A percentile compares a stretch with the other conserved stretches of the same genome.
phyloP scores from a whole-genome alignment of 768 basidiomycete genomes.

The Mycena capillaripes region DNA sequence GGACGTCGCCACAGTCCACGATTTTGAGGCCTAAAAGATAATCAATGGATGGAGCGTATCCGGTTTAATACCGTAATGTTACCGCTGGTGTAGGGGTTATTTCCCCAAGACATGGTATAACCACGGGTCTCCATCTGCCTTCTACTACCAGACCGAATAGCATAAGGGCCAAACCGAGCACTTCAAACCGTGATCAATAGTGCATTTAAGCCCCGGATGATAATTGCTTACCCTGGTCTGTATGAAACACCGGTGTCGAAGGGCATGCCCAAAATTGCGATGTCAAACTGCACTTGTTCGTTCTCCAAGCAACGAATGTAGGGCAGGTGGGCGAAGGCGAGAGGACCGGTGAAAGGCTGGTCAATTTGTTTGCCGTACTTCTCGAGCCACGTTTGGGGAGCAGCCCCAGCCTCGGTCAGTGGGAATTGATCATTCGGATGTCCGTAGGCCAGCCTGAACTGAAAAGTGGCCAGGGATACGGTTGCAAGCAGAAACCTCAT shows the following conservation, averaged over 20 bases:
- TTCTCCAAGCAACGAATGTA: conserved; percentile 81
- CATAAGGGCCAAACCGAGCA: conserved; percentile 90
- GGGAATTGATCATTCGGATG: conserved; percentile 23
- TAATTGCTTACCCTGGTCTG: conserved; percentile 57
- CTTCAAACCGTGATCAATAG: conserved; percentile 51
- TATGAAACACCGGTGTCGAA: conserved; percentile 83
- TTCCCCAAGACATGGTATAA: conserved; percentile 81
- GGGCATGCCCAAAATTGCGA: conserved; percentile 86
- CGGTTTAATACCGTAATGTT: background rate
- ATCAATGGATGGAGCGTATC: background rate
- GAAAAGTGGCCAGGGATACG: background rate
- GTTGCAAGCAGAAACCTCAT: conserved; percentile 20
- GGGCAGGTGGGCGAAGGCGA: conserved; percentile 87
- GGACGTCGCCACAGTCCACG: conserved; percentile 91
- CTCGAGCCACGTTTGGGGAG: conserved; percentile 64
- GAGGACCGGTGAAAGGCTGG: conserved; percentile 82
- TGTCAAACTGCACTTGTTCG: conserved; percentile 68
- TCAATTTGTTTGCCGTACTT: conserved; percentile 86
- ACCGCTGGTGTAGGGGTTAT: conserved; percentile 67
- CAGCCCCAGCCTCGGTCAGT: conserved; percentile 17
- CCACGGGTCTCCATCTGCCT: conserved; percentile 70
- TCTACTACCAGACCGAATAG: conserved; percentile 85
- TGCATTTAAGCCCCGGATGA: too few relatives aligned
- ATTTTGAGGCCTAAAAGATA: conserved; percentile 61
- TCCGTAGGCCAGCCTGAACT: background rate